These are phyloP conservation scores for Mortierella sp. DNA, from an alignment of 371 early-diverging fungal genomes.

Conservation along the genomic window DNA sequence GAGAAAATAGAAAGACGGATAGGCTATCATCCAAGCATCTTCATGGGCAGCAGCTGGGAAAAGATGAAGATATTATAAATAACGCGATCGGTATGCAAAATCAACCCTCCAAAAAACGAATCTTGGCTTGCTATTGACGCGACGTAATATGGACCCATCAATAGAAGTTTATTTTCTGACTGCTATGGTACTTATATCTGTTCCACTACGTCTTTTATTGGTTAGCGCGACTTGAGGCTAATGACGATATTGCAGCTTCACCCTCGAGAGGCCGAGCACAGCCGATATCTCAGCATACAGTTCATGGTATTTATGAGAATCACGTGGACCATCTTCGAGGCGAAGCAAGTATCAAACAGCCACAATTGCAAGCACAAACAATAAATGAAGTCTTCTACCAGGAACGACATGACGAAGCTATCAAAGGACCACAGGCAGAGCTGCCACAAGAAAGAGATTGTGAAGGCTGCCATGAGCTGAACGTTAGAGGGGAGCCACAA, in stretches of 20 bases:
- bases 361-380: too few species aligned
- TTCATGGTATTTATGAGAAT: background rate
- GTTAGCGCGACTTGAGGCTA: background rate
- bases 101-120: background rate
- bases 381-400: background rate
- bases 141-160: too few species aligned
- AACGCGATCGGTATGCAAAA: background rate
- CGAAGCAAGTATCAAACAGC: background rate
- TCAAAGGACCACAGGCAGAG: background rate
- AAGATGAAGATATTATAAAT: background rate
- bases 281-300: background rate
- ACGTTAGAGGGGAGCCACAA: slow-evolving; percentile 53
- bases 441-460: background rate
- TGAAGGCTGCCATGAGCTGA: background rate
- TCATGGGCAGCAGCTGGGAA: background rate
- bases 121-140: too few species aligned
- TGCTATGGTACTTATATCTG: background rate
- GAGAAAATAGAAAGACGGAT: background rate
- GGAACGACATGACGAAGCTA: background rate
- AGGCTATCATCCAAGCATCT: background rate
- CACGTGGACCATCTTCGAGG: background rate
- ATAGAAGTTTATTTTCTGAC: too few species aligned
- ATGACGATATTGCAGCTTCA: background rate
- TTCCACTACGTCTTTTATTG: background rate
- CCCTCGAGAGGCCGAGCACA: background rate